phyloP scores from a whole-genome alignment of 768 basidiomycete genomes.

The Hygrophorus russula region DNA sequence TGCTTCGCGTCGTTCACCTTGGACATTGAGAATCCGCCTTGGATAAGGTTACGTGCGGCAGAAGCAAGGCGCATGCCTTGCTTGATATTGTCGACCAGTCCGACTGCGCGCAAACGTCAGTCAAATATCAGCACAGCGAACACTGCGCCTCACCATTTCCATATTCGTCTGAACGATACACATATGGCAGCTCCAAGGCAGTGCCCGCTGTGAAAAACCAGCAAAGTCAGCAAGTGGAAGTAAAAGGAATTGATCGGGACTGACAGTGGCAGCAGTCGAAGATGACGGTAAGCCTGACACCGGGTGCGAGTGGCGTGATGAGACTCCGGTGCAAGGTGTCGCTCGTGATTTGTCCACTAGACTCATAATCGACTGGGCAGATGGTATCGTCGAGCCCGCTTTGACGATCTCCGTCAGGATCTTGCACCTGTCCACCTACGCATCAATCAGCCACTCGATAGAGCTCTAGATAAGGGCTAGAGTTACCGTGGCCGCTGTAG shows the following conservation, averaged over 20 bases:
- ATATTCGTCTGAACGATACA: constrained; percentile 1
- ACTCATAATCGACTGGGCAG: not conserved
- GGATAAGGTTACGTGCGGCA: not conserved
- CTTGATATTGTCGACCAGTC: constrained; percentile 1
- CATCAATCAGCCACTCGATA: not conserved
- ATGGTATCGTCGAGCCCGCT: constrained; percentile 1
- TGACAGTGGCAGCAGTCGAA: constrained; percentile 4
- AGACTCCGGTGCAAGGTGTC: not conserved
- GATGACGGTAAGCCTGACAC: constrained; percentile 1
- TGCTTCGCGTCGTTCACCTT: constrained; percentile 1
- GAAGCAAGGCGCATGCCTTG: not conserved
- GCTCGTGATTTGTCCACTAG: not conserved
- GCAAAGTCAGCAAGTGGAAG: not conserved
- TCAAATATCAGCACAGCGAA: not conserved
- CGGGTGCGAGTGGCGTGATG: not conserved
- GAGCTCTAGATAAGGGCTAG: not conserved
- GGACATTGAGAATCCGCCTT: not conserved
- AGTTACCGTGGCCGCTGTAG: constrained; percentile 15
- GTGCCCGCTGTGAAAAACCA: not conserved
- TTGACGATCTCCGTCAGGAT: constrained; percentile 1
- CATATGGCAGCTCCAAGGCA: not conserved
- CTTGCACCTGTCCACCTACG: not conserved
- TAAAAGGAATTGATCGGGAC: not conserved
- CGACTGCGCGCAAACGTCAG: not conserved
- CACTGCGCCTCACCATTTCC: not conserved